Conservation (phyloP, 139 green algal genomes). For the Deuterostichococcus epilithicus region DNA sequence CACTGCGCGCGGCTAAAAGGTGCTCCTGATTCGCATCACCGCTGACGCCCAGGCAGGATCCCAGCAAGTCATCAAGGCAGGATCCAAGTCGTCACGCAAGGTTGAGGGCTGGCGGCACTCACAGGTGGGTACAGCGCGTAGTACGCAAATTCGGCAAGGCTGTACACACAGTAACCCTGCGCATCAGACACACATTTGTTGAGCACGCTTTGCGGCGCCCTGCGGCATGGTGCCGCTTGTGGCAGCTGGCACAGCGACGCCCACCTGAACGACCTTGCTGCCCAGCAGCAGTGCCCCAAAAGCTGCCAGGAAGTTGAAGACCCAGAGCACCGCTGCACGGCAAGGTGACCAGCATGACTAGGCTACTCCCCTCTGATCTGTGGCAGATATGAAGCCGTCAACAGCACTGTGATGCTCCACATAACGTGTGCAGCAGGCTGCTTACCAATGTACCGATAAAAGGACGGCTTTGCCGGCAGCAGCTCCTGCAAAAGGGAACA, state of each 20-base stretch:
- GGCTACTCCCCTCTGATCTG: neutral
- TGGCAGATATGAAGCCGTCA: neutral
- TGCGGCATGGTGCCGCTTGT: neutral
- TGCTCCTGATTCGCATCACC: too few relatives aligned
- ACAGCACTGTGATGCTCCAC: too few relatives aligned
- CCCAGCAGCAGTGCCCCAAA: constrained; percentile 3
- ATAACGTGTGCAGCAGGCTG: too few relatives aligned
- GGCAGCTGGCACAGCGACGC: neutral
- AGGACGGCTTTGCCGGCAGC: constrained; percentile 49
- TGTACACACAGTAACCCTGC: constrained; percentile 52
- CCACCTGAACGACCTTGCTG: neutral
- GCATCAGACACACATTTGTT: constrained; percentile 13
- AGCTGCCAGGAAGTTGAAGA: neutral
- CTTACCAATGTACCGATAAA: constrained; percentile 45
- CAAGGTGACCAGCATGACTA: neutral
- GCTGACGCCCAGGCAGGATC: too few relatives aligned
- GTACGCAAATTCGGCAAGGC: constrained; percentile 34
- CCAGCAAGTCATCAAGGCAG: too few relatives aligned
- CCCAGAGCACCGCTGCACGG: neutral
- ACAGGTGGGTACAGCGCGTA: constrained; percentile 32
- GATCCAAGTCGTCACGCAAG: neutral
- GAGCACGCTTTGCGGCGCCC: constrained; percentile 12
- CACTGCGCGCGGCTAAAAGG: too few relatives aligned
- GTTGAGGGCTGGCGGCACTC: neutral
- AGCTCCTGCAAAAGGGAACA: constrained; percentile 18